These are phyloP conservation scores for Trichophyton schoenleinii DNA, from an alignment of 2,329 filamentous ascomycete species.

Conservation along the genomic window DNA sequence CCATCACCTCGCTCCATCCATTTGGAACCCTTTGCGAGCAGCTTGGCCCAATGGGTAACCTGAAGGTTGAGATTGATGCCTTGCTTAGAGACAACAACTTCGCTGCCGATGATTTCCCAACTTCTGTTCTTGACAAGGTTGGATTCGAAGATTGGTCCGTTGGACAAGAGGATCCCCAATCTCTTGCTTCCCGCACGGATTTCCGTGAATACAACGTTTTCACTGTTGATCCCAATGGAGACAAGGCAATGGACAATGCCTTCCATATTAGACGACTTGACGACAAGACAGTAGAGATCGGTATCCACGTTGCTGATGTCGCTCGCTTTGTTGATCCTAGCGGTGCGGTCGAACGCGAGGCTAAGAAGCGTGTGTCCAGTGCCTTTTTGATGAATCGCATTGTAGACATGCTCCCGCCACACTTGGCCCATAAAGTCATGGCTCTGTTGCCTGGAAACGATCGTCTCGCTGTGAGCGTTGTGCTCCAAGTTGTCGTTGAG, in stretches of 20 bases:
- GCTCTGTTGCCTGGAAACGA: constrained; percentile 79
- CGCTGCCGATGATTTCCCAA: constrained; percentile 90
- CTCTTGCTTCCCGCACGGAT: constrained; percentile 65
- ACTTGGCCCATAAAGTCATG: constrained; percentile 75
- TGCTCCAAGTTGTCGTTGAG: constrained; percentile 77
- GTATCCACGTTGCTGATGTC: constrained; percentile 88
- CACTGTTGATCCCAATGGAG: constrained; percentile 81
- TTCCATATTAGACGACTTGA: constrained; percentile 76
- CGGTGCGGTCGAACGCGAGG: constrained; percentile 89
- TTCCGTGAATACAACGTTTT: constrained; percentile 82
- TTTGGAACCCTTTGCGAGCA: constrained; percentile 97
- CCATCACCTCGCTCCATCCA: constrained; percentile 96
- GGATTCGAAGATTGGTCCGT: constrained; percentile 86
- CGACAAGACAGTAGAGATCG: constrained; percentile 83
- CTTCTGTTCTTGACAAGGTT: constrained; percentile 86
- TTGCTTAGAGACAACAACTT: constrained; percentile 98
- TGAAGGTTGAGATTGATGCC: constrained; percentile 95
- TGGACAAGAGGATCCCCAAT: constrained; percentile 65
- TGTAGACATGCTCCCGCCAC: constrained; percentile 76
- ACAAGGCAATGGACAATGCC: constrained; percentile 79
- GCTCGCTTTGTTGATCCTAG: constrained; percentile 95
- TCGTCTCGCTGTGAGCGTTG: constrained; percentile 78
- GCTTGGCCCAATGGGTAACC: constrained; percentile 90
- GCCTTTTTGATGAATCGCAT: constrained; percentile 88
- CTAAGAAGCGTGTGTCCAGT: constrained; percentile 92